Base-by-base conservation (phyloP, 371 early-diverging fungal genomes). In the Fennellomyces sp. region DNA sequence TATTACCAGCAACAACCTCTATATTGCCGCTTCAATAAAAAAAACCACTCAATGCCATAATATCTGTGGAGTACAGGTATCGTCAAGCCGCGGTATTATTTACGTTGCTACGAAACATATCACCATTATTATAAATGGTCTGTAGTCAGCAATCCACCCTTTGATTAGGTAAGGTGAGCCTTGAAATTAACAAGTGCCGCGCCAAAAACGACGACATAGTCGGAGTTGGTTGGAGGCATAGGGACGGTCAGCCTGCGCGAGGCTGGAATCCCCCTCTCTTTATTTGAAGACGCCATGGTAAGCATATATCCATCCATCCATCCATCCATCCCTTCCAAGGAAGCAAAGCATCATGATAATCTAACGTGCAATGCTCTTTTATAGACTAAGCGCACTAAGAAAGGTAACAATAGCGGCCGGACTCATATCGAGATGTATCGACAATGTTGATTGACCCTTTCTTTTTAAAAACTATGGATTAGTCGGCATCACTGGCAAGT, bases 401-500 rank as follows among this genome's bases (percentile, higher is more conserved):
- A 99, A 91, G 55, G 55, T 54, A 54, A 54, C 15, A 11, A 25
- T 49, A 19, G 49, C 15, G 13, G 39, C 11, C 25, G 13, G 15
- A 35, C 3, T 35, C 1, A 15, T n/a, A 54, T 23, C 19, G 27
- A 52, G 52, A 21, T 15, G 23, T 15, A 5, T 17, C 17, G 17
- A 26, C 49, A 26, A 54, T 54, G 35, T n/a, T 30, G n/a, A 53
- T 33, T 36, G 53, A 36, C 6, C n/a, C 0, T 25, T 49, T 27
- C 7, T 36, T n/a, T 27, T 35, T 53, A 10, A 21, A 31, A 31
- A 2, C 53, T 30, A 27, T 54, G 6, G 27, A 39, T 25, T 54
- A 54, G 98, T 99, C 78, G 99, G 99, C 88, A 94, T 99, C 81
- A 89, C 91, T 84, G 99, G 99, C 77, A 99, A 99, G 87, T 99